Evolutionary conservation across 441 rosid genomes (phyloP), one percentile per base, ranked within the genome.

Genomic region (Mallotus japonicus): DNA sequence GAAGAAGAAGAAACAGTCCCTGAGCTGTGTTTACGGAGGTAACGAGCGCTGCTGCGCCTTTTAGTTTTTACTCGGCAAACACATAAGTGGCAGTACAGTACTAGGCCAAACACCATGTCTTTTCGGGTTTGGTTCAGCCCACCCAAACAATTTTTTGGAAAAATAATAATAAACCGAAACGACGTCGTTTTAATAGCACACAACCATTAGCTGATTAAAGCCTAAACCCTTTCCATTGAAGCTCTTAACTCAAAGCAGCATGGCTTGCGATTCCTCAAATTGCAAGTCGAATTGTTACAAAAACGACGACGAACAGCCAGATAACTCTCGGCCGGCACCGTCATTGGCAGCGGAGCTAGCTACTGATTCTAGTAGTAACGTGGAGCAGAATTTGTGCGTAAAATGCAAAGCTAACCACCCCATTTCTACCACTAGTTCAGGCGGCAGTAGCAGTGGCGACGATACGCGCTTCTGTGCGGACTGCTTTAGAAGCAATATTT

Each of bases 401-500:
- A 92, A 95, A 87, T 92, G 99, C 86, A 92, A 90, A 83, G 62
- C 79, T 77, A 87, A 76, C 73, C 79, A 77, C 44, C 85, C 92
- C 22, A 78, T 87, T 75, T 60, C 83, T 17, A 75, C 76, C 22
- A 80, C 74, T 15, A 76, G 74, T 37, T 28, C 32, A 28, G 32
- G 32, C 32, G 32, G 32, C 32, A 82, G 70, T 4, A 83, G 76
- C 4, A 85, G 79, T 67, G 87, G 82, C 24, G 93, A 93, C 1
- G 89, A 81, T 17, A 84, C 83, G 17, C 86, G 74, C 59, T 88
- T 89, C 80, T 92, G 99, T 32, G 71, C 79, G 3, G 96, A 87
- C 11, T 95, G 98, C 87, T 91, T 91, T 73, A 84, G 90, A 74
- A 83, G 75, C 73, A 95, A 92, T 62, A 82, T 95, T 46, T 92